Evolutionary conservation across 1,284 basidiomycete genomes (phyloP), one percentile per base, ranked within the genome.

Genomic region (Anthracocystis panici-leucophaei): DNA sequence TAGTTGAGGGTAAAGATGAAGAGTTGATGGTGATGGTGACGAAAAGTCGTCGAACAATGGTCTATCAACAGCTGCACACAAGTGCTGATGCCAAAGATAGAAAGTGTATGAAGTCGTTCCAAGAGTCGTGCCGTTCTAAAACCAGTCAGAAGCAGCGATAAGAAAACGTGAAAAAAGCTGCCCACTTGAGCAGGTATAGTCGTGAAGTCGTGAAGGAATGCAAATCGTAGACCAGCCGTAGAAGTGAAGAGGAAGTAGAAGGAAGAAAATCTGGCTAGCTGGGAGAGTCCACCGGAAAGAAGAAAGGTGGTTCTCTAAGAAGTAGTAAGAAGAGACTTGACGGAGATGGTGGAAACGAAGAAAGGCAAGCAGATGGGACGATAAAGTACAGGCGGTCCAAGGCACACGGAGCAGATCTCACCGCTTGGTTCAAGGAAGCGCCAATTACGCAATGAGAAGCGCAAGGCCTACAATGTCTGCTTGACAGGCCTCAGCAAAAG

Each of bases 201-300:
- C 51, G 56, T 59, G 21, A 58, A 60, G 56, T 52, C 65, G 65
- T 62, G 35, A 64, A 50, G 56, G 35, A 35, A 40, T 44, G 16
- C 21, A 12, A 41, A 42, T 57, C 44, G 51, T 46, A n/a, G 31
- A 31, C 63, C 48, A 67, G 57, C 49, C 53, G 42, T 35, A 55
- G 60, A 55, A 62, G 57, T 59, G 38, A 38, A 56, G 25, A 54
- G 31, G 50, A 46, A 59, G 55, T 48, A 53, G 52, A 29, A 52
- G 33, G 31, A n/a, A 25, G 50, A 48, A 48, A 20, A 46, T 3
- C 12, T 48, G 68, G 50, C 46, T 53, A 33, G 27, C 45, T 48
- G 50, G 12, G 31, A 21, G 46, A 58, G 23, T 16, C 31, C 16
- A 16, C 25, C 40, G 44, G 45, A 45, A 31, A 49, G 44, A 16